A percentile compares a stretch with the other conserved stretches of the same genome.
These are phyloP conservation scores for Neonothopanus nambi DNA, from an alignment of 1,284 basidiomycete genomes.

Conservation along the genomic window DNA sequence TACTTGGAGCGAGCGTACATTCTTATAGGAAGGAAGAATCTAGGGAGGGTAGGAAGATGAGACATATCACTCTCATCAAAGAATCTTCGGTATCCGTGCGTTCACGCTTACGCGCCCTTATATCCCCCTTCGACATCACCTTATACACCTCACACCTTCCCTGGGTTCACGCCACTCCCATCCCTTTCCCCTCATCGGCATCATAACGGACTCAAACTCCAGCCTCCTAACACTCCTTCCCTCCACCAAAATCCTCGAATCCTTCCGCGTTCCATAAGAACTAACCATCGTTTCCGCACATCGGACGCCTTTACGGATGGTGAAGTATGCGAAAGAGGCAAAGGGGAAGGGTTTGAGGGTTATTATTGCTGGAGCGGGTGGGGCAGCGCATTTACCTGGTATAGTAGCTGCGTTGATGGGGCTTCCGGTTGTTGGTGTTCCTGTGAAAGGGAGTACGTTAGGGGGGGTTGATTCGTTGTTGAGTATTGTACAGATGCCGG, in stretches of 20 bases:
- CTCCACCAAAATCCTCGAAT: slow-evolving; percentile 83
- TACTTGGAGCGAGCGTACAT: slow-evolving; percentile 84
- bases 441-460: slow-evolving; percentile 83
- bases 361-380: slow-evolving; percentile 95
- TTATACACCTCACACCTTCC: slow-evolving; percentile 36
- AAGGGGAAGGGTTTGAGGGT: slow-evolving; percentile 72
- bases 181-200: slow-evolving; percentile 77
- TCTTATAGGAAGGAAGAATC: slow-evolving; percentile 95
- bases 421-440: slow-evolving; percentile 94
- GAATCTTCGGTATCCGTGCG: slow-evolving; percentile 81
- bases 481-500: slow-evolving; percentile 99
- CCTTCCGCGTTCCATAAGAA: slow-evolving; percentile 79
- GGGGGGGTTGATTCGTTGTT: slow-evolving; percentile 97
- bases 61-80: slow-evolving; percentile 92
- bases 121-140: slow-evolving; percentile 52
- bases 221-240: slow-evolving; percentile 95
- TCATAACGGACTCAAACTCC: slow-evolving; percentile 99
- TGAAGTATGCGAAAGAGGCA: slow-evolving; percentile 82
- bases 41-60: slow-evolving; percentile 96
- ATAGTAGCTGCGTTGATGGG: slow-evolving; percentile 97
- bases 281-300: slow-evolving; percentile 96
- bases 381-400: slow-evolving; percentile 95
- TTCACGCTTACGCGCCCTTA: too few species aligned
- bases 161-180: slow-evolving; percentile 66
- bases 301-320: slow-evolving; percentile 88